Percentiles rank a stretch among this genome's conserved stretches.
These are phyloP conservation scores for Hypoxylon trugodes DNA, from an alignment of 495 filamentous ascomycete species.

Conservation along the genomic window DNA sequence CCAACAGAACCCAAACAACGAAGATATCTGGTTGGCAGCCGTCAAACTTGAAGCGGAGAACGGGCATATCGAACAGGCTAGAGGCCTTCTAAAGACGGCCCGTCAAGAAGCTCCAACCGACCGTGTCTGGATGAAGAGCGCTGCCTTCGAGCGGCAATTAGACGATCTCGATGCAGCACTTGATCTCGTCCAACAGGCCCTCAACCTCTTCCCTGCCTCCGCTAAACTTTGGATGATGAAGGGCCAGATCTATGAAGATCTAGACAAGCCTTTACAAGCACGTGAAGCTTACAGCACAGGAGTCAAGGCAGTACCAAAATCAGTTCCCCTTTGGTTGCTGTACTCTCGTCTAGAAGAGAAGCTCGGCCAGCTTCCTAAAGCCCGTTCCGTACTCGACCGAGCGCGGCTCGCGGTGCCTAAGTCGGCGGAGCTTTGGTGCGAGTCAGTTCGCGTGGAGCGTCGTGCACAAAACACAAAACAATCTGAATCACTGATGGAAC, in stretches of 20 bases:
- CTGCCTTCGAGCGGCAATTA: constrained; percentile 86
- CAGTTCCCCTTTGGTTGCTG: constrained; percentile 87
- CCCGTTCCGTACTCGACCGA: constrained; percentile 89
- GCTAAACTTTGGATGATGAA: constrained; percentile 99
- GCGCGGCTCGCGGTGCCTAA: constrained; percentile 88
- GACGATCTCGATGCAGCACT: constrained; percentile 81
- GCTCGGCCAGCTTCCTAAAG: constrained; percentile 84
- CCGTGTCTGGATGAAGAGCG: constrained; percentile 95
- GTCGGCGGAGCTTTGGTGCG: constrained; percentile 84
- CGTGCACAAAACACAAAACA: constrained; percentile 84
- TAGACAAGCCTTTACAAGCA: constrained; percentile 79
- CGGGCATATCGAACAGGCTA: constrained; percentile 77
- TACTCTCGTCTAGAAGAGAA: constrained; percentile 88
- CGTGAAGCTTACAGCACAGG: constrained; percentile 91
- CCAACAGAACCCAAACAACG: constrained; percentile 91
- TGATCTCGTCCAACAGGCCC: constrained; percentile 84
- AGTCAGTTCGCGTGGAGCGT: constrained; percentile 89
- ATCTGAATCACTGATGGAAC: constrained; percentile 90
- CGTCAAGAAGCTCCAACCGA: constrained; percentile 89
- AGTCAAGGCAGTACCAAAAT: constrained; percentile 83
- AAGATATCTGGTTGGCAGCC: constrained; percentile 95
- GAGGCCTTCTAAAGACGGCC: constrained; percentile 80
- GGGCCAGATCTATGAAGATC: constrained; percentile 91
- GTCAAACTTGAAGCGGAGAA: constrained; percentile 95
- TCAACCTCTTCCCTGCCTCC: constrained; percentile 85